These are phyloP conservation scores for Eimeria maxima DNA, from an alignment of 169 alveolate species.

Conservation along the genomic window DNA sequence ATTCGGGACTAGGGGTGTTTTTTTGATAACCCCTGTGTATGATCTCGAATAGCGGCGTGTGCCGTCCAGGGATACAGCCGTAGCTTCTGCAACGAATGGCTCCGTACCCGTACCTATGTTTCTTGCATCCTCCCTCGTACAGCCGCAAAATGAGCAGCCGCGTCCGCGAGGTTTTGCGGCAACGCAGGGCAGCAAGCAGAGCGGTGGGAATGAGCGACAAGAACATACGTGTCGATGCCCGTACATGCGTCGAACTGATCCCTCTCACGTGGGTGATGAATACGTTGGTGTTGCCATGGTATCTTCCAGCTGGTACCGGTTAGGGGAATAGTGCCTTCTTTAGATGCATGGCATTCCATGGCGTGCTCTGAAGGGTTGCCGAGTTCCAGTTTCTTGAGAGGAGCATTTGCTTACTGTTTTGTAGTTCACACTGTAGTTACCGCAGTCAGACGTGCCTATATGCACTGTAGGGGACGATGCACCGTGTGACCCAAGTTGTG, in stretches of 20 bases:
- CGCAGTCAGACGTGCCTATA: background rate
- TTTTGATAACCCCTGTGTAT: background rate
- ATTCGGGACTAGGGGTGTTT: background rate
- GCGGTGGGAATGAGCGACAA: background rate
- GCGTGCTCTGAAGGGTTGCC: background rate
- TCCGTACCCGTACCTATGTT: background rate
- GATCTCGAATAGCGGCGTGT: background rate
- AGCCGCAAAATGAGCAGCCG: slow-evolving; percentile 13
- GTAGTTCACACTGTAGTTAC: background rate
- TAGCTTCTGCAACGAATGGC: slow-evolving; percentile 14
- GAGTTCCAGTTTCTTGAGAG: background rate
- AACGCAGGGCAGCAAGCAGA: background rate
- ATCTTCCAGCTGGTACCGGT: background rate
- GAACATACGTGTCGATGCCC: background rate
- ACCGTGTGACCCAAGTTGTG: background rate
- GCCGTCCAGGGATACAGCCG: background rate
- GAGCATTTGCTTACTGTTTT: background rate
- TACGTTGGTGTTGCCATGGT: background rate
- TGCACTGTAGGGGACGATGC: background rate
- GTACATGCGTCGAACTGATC: background rate
- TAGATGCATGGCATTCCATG: background rate
- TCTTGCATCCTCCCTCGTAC: background rate
- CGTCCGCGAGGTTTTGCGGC: background rate
- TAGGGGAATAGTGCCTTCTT: background rate
- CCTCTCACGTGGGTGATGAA: background rate